A percentile compares a stretch with the other conserved stretches of the same genome.
phyloP scores from a whole-genome alignment of 2,329 filamentous ascomycete species.

The Diplodia scrobiculata region DNA sequence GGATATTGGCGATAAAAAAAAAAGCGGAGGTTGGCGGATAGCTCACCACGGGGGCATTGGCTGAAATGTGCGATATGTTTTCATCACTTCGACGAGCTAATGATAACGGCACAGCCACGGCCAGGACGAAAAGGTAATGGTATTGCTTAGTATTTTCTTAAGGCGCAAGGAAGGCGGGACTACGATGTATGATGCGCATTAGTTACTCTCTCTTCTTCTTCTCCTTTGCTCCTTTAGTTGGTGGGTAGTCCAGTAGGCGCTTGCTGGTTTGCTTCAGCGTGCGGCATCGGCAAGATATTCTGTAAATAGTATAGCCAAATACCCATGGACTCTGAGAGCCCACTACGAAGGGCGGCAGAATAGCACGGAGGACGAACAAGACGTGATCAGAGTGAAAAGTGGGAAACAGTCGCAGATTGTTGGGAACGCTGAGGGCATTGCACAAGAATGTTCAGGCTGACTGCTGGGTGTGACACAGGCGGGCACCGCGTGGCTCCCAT shows the following conservation, averaged over 20 bases:
- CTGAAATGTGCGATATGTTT: constrained; percentile 3
- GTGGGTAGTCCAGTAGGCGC: constrained; percentile 8
- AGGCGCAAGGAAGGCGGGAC: not conserved
- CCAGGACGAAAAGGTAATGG: constrained; percentile 25
- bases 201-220: not conserved
- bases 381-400: not conserved
- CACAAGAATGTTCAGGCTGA: constrained; percentile 6
- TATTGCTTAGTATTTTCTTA: constrained; percentile 20
- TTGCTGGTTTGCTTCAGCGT: not conserved
- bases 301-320: constrained; percentile 25
- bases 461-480: not conserved
- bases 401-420: not conserved
- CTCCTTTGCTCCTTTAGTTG: not conserved
- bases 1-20: not conserved
- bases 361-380: not conserved
- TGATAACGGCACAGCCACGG: constrained; percentile 20
- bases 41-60: not conserved
- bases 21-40: not conserved
- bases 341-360: not conserved
- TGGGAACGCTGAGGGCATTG: not conserved
- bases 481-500: not conserved
- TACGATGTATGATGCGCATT: constrained; percentile 2
- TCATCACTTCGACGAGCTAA: constrained; percentile 7
- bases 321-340: not conserved
- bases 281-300: constrained; percentile 3